Base-by-base conservation (phyloP, 1,139 yeast genomes). In the Suhomyces guaymorum region DNA sequence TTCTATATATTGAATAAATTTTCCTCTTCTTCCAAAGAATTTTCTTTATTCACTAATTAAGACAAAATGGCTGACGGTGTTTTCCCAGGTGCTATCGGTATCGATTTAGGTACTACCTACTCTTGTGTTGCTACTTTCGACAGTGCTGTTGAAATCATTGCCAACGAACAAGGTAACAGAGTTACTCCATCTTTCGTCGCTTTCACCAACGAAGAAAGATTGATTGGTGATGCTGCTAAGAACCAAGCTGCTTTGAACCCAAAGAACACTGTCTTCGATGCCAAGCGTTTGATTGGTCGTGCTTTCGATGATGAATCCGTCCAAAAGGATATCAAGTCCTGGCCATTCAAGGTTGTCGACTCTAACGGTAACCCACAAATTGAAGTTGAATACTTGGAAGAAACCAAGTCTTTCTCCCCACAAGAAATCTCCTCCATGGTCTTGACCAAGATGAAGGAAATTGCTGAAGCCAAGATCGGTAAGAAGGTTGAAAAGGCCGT, bases 71-170 rank as follows among this genome's bases (percentile, higher is more conserved):
- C 90, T 82, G 97, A 90, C 82, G 96, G 96, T 85, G 95, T 90
- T 78, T 90, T 86, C 86, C 95, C 90, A 82, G 96, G 96, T 82
- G 97, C 97, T 77, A 89, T 90, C 78, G 97, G 98, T 79, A 90
- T 90, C 88, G 96, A 88, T 84, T 84, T 88, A 77, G 97, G 97
- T 82, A 89, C 97, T 62, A 87, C 96, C 56, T 87, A 90, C 86
- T 89, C 97, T 51, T 89, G 97, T 84, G 97, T 89, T 56, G 97
- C 97, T 62, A 86, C 88, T 74, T 87, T 78, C 76, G 95, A 78
- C 75, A 85, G 80, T 77, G 89, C 84, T 69, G 92, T 71, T 39
- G 97, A 88, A 73, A 89, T 89, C 70, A 88, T 89, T 73, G 96
- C 96, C 72, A 89, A 89, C 79, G 97, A 89, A 74, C 96, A 89